Conservation (phyloP, 1,139 yeast species). For the Geotrichum histeridarum region DNA sequence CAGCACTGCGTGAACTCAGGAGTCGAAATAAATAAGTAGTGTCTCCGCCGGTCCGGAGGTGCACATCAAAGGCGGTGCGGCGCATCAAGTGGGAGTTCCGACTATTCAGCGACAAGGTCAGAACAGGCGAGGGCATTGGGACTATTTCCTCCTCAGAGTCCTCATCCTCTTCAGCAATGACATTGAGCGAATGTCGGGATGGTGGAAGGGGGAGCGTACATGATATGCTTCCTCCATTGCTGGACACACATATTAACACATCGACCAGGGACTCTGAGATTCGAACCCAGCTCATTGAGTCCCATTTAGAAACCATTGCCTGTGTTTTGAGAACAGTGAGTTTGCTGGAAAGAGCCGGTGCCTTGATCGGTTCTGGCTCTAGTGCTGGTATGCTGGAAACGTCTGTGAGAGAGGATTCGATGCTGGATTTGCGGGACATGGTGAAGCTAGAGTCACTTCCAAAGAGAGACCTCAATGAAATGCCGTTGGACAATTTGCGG, state of each 20-base stretch:
- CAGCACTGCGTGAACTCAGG: slow-evolving; percentile 19
- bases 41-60: slow-evolving; percentile 24
- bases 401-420: slow-evolving; percentile 9
- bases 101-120: slow-evolving; percentile 17
- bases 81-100: slow-evolving; percentile 19
- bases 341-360: neutral
- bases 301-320: slow-evolving; percentile 15
- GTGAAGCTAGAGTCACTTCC: neutral
- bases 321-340: slow-evolving; percentile 5
- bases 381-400: neutral
- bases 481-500: neutral
- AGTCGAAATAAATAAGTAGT: slow-evolving; percentile 32
- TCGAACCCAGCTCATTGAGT: slow-evolving; percentile 6
- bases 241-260: slow-evolving; percentile 7
- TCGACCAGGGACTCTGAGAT: neutral
- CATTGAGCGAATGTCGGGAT: neutral
- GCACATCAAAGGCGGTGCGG: slow-evolving; percentile 32
- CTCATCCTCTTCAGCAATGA: neutral
- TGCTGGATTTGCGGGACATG: slow-evolving; percentile 9
- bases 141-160: neutral
- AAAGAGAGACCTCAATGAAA: neutral
- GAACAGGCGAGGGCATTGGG: neutral
- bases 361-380: neutral
- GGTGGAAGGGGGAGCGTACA: neutral
- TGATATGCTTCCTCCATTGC: neutral